These are phyloP conservation scores for Porphyrellus cyaneotinctus DNA, from an alignment of 768 basidiomycete genomes.

Conservation along the genomic window DNA sequence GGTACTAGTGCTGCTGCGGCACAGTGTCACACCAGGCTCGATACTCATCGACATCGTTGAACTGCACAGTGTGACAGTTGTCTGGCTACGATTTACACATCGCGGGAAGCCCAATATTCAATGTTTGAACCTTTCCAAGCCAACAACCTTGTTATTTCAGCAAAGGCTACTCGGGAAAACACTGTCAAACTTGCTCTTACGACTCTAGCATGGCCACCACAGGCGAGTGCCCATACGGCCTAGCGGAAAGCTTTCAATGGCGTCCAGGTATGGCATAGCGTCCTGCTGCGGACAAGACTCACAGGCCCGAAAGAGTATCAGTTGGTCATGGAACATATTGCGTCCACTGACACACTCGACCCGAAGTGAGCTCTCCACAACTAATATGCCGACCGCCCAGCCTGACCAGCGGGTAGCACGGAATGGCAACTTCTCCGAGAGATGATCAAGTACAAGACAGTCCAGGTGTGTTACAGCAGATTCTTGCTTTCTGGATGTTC, in stretches of 20 bases:
- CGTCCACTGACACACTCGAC: conserved; percentile 62
- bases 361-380: conserved; percentile 32
- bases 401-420: conserved; percentile 37
- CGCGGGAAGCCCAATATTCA: no score
- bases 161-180: neutral
- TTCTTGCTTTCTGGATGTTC: neutral
- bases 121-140: no score
- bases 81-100: no score
- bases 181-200: neutral
- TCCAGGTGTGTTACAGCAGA: conserved; percentile 44
- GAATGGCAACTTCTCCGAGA: conserved; percentile 71
- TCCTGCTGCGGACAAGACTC: neutral
- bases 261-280: conserved; percentile 40
- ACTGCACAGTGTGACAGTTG: no score
- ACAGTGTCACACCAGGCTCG: no score
- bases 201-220: conserved; percentile 21
- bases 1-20: no score
- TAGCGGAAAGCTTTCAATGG: conserved; percentile 43
- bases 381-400: conserved; percentile 3
- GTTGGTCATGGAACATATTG: conserved; percentile 53
- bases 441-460: conserved; percentile 67
- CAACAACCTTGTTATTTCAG: no score
- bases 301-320: conserved; percentile 49
- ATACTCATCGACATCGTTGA: no score
- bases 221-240: conserved; percentile 6